A percentile compares a stretch with the other conserved stretches of the same genome.
Evolutionary conservation across 805 yeast genomes (phyloP).

Genomic region (Pichia ethanolica): DNA sequence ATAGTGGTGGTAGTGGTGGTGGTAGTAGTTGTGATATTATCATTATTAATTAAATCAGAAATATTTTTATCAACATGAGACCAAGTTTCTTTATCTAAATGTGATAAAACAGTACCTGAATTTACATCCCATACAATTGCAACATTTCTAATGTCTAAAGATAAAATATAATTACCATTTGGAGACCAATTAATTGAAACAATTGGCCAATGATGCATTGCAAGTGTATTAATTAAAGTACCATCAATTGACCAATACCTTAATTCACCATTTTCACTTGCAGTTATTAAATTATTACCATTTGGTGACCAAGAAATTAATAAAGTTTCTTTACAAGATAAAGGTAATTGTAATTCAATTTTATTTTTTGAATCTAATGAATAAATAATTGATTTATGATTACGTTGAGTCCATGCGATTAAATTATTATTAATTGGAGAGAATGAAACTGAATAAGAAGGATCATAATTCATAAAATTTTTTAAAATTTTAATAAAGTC

Average conservation of each 20-base stretch:
- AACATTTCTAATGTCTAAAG: slow-evolving; percentile 50
- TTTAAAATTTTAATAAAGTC: slow-evolving; percentile 32
- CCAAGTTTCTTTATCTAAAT: slow-evolving; percentile 29
- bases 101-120: slow-evolving; percentile 42
- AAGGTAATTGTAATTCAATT: slow-evolving; percentile 17
- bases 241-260: slow-evolving; percentile 77
- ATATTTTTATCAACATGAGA: slow-evolving; percentile 2
- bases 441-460: slow-evolving; percentile 47
- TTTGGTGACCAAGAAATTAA: slow-evolving; percentile 53
- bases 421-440: slow-evolving; percentile 40
- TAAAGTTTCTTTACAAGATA: slow-evolving; percentile 23
- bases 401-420: slow-evolving; percentile 47
- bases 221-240: slow-evolving; percentile 46
- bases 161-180: slow-evolving; percentile 44
- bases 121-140: slow-evolving; percentile 61
- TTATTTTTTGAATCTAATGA: slow-evolving; percentile 16
- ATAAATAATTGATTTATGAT: slow-evolving; percentile 21
- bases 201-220: slow-evolving; percentile 49
- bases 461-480: slow-evolving; percentile 33
- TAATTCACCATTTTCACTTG: slow-evolving; percentile 62
- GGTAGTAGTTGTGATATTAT: not conserved
- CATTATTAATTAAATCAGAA: not conserved
- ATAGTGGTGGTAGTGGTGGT: too few relatives aligned
- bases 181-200: slow-evolving; percentile 54
- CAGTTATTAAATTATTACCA: slow-evolving; percentile 58